Conservation (phyloP, 2,329 filamentous ascomycete species). For the Paraphoma sp. region DNA sequence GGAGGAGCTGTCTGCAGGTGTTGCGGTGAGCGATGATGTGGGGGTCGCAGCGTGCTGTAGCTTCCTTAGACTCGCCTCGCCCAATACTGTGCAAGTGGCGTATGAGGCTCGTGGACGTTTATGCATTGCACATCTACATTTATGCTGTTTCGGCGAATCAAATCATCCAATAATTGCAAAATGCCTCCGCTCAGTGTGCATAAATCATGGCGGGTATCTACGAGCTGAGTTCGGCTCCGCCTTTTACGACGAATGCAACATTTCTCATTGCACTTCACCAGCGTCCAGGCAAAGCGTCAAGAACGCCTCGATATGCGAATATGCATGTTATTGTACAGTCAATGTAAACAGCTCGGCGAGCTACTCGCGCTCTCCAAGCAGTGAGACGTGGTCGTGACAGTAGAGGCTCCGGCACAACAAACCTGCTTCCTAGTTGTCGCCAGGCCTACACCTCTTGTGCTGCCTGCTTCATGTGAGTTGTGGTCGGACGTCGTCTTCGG, state of each 20-base stretch:
- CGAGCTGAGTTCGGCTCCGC: no score
- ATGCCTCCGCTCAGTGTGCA: background rate
- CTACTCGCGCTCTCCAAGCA: no score
- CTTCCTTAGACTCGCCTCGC: conserved; percentile 8
- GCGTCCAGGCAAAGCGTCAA: background rate
- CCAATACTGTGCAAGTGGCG: conserved; percentile 9
- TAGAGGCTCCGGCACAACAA: no score
- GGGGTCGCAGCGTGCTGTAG: conserved; percentile 36
- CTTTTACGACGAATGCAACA: no score
- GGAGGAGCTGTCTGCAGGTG: conserved; percentile 18
- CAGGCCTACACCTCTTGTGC: no score
- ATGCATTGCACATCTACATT: conserved; percentile 7
- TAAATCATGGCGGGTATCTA: background rate
- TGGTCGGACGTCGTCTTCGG: conserved; percentile 12
- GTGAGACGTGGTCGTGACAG: no score
- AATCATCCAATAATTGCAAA: background rate
- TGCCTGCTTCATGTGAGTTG: background rate
- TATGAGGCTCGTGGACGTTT: conserved; percentile 13
- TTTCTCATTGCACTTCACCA: no score
- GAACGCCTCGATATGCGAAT: background rate
- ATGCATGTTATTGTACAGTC: background rate
- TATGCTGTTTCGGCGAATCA: background rate
- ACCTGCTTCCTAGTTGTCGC: no score
- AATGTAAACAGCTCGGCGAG: background rate
- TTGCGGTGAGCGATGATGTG: conserved; percentile 38